phyloP scores from a whole-genome alignment of 495 filamentous ascomycete species.

The Hypoxylon fragiforme region DNA sequence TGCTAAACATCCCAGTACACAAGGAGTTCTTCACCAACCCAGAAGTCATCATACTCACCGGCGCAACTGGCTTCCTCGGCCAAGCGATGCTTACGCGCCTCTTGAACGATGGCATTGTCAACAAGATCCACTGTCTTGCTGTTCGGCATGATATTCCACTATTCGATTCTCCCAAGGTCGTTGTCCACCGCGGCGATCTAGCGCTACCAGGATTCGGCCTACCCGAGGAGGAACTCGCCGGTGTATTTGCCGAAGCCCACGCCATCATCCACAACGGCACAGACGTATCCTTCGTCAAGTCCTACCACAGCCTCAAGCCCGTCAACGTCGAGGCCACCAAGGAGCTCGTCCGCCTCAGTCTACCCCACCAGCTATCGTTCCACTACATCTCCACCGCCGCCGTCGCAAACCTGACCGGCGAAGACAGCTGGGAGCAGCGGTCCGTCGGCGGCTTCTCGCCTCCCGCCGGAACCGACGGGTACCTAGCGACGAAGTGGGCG shows the following conservation, averaged over 20 bases:
- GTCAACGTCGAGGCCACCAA: constrained; percentile 40
- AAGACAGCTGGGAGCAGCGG: background rate
- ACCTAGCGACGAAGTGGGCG: background rate
- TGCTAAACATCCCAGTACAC: background rate
- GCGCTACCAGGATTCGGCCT: constrained; percentile 5
- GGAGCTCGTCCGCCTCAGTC: background rate
- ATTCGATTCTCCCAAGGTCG: constrained; percentile 39
- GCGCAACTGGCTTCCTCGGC: constrained; percentile 42
- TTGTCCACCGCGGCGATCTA: constrained; percentile 42
- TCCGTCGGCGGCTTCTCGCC: background rate
- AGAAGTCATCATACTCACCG: constrained; percentile 32
- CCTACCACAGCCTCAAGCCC: constrained; percentile 45
- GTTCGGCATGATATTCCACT: constrained; percentile 20
- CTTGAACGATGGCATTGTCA: background rate
- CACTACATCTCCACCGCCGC: background rate
- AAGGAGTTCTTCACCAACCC: too few relatives aligned
- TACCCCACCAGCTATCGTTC: background rate
- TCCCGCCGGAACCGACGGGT: background rate
- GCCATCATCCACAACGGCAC: constrained; percentile 57
- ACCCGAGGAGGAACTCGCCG: too few relatives aligned
- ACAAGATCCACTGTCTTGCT: constrained; percentile 27
- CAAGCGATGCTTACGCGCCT: constrained; percentile 14
- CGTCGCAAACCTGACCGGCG: background rate
- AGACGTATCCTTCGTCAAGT: constrained; percentile 51
- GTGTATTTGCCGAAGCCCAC: constrained; percentile 21